A percentile compares a stretch with the other conserved stretches of the same genome.
phyloP scores from a whole-genome alignment of 306 rosid species.

The Purshia tridentata region DNA sequence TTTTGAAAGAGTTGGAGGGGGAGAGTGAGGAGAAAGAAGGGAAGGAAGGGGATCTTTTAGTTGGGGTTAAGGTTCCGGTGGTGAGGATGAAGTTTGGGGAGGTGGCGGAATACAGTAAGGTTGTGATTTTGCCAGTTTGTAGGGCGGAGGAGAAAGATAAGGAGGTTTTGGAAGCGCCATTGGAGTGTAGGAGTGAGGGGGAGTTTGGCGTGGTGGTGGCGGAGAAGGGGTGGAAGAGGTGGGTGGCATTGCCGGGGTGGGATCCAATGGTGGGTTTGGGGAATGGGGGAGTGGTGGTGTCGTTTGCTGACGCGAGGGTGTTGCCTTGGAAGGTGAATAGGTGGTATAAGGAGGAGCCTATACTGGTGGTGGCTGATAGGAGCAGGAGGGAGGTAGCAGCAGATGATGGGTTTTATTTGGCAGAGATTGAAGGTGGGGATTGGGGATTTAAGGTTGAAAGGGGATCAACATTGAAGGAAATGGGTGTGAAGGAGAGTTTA shows the following conservation, averaged over 20 bases:
- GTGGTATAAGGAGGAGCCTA: slow-evolving; percentile 80
- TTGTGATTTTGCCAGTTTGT: slow-evolving; percentile 70
- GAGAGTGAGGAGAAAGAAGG: not conserved
- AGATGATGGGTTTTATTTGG: slow-evolving; percentile 70
- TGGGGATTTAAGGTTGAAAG: slow-evolving; percentile 58
- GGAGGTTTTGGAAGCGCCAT: slow-evolving; percentile 66
- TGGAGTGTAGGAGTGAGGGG: slow-evolving; percentile 53
- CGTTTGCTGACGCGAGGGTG: slow-evolving; percentile 68
- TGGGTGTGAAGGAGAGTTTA: slow-evolving; percentile 52
- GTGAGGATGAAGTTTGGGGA: slow-evolving; percentile 84
- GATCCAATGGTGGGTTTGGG: slow-evolving; percentile 46
- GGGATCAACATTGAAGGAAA: slow-evolving; percentile 57
- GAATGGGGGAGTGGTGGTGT: slow-evolving; percentile 65
- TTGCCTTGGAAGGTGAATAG: slow-evolving; percentile 80
- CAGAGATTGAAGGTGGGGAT: slow-evolving; percentile 27
- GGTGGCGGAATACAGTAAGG: slow-evolving; percentile 69
- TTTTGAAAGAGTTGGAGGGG: slow-evolving; percentile 40
- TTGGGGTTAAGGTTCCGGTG: slow-evolving; percentile 52
- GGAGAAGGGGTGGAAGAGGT: slow-evolving; percentile 80
- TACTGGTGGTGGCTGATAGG: slow-evolving; percentile 77
- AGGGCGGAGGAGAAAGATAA: slow-evolving; percentile 46
- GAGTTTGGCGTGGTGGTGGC: slow-evolving; percentile 71
- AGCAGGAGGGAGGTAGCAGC: slow-evolving; percentile 44
- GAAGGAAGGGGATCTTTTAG: not conserved
- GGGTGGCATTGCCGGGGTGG: slow-evolving; percentile 88